Conservation (phyloP, 495 filamentous ascomycete genomes). For the Lentithecium fluviatile region DNA sequence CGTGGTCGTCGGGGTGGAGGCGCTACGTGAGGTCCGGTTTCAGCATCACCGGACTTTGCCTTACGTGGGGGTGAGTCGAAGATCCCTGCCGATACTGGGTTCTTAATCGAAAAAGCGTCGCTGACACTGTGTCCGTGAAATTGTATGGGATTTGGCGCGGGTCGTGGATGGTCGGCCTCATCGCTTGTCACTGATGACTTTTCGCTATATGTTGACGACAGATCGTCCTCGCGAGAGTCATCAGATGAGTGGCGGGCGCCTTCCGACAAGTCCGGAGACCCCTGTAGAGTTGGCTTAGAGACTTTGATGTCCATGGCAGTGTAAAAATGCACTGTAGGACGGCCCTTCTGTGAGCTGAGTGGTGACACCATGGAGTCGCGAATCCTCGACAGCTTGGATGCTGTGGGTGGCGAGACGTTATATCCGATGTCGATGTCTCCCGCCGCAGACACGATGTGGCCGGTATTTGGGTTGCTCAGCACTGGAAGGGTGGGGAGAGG, state of each 20-base stretch:
- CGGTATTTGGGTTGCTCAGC: slow-evolving; percentile 10
- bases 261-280: too few species aligned
- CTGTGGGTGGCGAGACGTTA: slow-evolving; percentile 30
- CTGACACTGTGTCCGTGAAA: slow-evolving; percentile 23
- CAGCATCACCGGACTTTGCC: slow-evolving; percentile 14
- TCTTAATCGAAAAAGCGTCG: slow-evolving; percentile 15
- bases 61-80: slow-evolving; percentile 17
- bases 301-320: slow-evolving; percentile 6
- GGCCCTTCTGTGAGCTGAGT: slow-evolving; percentile 14
- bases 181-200: slow-evolving; percentile 34
- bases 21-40: slow-evolving; percentile 22
- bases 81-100: slow-evolving; percentile 23
- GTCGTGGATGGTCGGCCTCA: slow-evolving; percentile 2
- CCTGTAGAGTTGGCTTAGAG: slow-evolving; percentile 1
- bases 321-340: neutral
- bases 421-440: slow-evolving; percentile 7
- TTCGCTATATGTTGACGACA: slow-evolving; percentile 30
- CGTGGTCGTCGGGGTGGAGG: slow-evolving; percentile 1
- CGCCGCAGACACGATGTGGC: slow-evolving; percentile 15
- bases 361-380: slow-evolving; percentile 28
- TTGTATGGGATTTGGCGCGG: slow-evolving; percentile 5
- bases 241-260: slow-evolving; percentile 21
- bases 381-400: neutral
- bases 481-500: slow-evolving; percentile 30
- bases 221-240: slow-evolving; percentile 31